phyloP scores from a whole-genome alignment of 208 protist genomes.

The Leishmania major region DNA sequence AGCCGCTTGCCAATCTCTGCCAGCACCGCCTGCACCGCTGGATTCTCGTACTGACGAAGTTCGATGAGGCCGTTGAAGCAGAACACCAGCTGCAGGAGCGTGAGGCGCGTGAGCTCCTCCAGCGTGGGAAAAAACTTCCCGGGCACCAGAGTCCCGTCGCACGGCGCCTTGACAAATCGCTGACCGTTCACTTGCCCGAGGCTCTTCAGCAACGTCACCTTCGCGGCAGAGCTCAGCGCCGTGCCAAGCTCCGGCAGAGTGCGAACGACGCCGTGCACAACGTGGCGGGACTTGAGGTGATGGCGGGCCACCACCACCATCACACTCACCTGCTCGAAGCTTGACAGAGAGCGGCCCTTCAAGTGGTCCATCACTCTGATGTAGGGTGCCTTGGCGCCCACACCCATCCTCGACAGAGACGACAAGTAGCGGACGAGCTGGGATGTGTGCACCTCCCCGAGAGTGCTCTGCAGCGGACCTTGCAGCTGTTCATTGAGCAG shows the following conservation, averaged over 20 bases:
- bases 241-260: constrained; percentile 30
- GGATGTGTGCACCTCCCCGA: constrained; percentile 30
- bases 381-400: constrained; percentile 45
- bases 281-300: constrained; percentile 37
- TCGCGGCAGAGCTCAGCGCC: constrained; percentile 33
- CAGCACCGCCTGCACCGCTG: constrained; percentile 35
- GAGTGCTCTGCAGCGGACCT: constrained; percentile 8
- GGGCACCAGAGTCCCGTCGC: constrained; percentile 17
- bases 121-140: constrained; percentile 35
- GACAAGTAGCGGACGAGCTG: constrained; percentile 61
- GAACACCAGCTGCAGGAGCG: constrained; percentile 47
- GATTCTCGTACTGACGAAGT: constrained; percentile 58
- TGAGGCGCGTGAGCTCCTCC: constrained; percentile 42
- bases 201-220: constrained; percentile 54
- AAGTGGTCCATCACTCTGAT: constrained; percentile 38
- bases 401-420: constrained; percentile 53
- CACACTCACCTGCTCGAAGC: constrained; percentile 48
- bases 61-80: constrained; percentile 56
- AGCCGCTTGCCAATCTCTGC: constrained; percentile 16
- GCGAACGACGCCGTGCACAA: constrained; percentile 38
- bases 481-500: constrained; percentile 13
- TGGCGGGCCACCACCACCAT: constrained; percentile 61
- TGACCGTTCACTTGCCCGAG: constrained; percentile 51
- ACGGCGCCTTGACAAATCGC: constrained; percentile 46
- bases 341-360: constrained; percentile 38